Percentiles rank a stretch among this genome's conserved stretches.
These are phyloP conservation scores for Stylonectria norvegica DNA, from an alignment of 2,329 filamentous ascomycete genomes.

Conservation along the genomic window DNA sequence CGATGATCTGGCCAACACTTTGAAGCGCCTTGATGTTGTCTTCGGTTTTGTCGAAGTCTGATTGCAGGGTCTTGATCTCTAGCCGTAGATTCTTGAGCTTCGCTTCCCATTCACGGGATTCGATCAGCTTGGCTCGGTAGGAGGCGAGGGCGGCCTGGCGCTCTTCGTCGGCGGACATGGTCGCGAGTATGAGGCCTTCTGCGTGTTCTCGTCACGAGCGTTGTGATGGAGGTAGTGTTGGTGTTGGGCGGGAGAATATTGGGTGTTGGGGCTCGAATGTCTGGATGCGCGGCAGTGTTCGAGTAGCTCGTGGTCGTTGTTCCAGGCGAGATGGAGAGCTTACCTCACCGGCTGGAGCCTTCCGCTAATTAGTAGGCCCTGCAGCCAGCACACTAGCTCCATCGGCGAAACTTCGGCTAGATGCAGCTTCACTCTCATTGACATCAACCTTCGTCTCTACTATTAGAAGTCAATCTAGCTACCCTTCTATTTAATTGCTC, in stretches of 20 bases:
- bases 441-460: not conserved
- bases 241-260: constrained; percentile 1
- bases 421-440: constrained; percentile 1
- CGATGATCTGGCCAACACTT: constrained; percentile 98
- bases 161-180: constrained; percentile 55
- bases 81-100: constrained; percentile 92
- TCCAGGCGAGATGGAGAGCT: constrained; percentile 32
- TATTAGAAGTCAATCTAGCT: not conserved
- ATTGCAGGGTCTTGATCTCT: constrained; percentile 93
- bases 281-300: constrained; percentile 10
- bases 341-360: constrained; percentile 42
- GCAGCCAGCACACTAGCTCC: constrained; percentile 10
- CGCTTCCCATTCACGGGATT: constrained; percentile 97
- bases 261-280: constrained; percentile 17
- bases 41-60: constrained; percentile 93
- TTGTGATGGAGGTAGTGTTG: constrained; percentile 1
- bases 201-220: not conserved
- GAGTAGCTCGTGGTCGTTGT: constrained; percentile 18
- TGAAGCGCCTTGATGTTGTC: constrained; percentile 99
- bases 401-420: constrained; percentile 34
- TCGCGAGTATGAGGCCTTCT: constrained; percentile 11
- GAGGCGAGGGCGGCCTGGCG: constrained; percentile 69
- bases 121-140: constrained; percentile 79
- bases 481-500: constrained; percentile 6
- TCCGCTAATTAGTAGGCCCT: constrained; percentile 29